These are phyloP conservation scores for Colletotrichum sidae DNA, from an alignment of 2,329 filamentous ascomycete genomes.

Conservation along the genomic window DNA sequence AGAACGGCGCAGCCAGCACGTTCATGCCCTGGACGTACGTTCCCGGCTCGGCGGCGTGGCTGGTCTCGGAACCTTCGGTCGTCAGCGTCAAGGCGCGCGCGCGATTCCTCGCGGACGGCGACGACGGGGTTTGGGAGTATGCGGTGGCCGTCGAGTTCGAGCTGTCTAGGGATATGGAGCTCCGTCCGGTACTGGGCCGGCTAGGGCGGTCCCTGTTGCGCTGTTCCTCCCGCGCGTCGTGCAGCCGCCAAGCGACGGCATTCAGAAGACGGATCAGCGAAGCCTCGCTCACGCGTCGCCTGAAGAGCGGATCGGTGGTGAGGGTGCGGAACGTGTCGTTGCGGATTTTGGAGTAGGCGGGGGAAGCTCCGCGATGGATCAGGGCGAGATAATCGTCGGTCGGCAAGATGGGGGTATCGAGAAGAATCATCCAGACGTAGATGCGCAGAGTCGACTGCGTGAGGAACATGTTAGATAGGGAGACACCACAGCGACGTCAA, in stretches of 20 bases:
- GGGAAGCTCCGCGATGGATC: slow-evolving; percentile 92
- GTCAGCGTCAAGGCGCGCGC: slow-evolving; percentile 70
- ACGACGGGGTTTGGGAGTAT: slow-evolving; percentile 52
- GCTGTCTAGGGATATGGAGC: slow-evolving; percentile 46
- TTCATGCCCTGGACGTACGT: slow-evolving; percentile 99
- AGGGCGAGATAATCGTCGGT: slow-evolving; percentile 91
- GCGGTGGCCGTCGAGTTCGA: slow-evolving; percentile 46
- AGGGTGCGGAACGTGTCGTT: slow-evolving; percentile 98
- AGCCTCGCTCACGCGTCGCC: slow-evolving; percentile 93
- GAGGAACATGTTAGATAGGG: background rate
- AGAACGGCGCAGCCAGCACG: slow-evolving; percentile 92
- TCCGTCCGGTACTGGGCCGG: slow-evolving; percentile 52
- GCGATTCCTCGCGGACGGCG: slow-evolving; percentile 60
- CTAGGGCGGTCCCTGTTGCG: slow-evolving; percentile 46
- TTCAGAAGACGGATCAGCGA: slow-evolving; percentile 94
- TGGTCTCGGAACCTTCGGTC: slow-evolving; percentile 67
- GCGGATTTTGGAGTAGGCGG: slow-evolving; percentile 95
- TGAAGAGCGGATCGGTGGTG: slow-evolving; percentile 96
- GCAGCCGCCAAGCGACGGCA: slow-evolving; percentile 92
- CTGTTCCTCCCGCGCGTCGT: slow-evolving; percentile 76
- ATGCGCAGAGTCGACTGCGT: slow-evolving; percentile 87
- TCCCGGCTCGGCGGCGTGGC: slow-evolving; percentile 72
- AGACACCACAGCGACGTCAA: background rate
- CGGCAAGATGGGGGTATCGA: slow-evolving; percentile 85
- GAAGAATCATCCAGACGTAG: slow-evolving; percentile 94